Conservation (phyloP, 2,329 filamentous ascomycete genomes). For the Nemania sp. region DNA sequence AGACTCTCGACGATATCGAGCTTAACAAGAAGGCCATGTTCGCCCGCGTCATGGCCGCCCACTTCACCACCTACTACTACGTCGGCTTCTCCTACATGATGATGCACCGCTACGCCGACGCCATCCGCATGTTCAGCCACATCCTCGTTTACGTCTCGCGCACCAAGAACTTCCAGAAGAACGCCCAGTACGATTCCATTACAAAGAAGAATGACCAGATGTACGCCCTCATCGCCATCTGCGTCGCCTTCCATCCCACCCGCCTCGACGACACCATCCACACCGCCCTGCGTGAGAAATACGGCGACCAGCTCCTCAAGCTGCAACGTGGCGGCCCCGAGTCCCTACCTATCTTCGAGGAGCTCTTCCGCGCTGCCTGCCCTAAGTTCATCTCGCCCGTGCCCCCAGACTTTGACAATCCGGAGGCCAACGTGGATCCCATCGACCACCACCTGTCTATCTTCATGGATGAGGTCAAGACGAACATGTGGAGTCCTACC, state of each 20-base stretch:
- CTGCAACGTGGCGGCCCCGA: slow-evolving; percentile 96
- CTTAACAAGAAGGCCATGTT: slow-evolving; percentile 99
- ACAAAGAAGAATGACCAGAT: slow-evolving; percentile 99
- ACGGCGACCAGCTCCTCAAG: slow-evolving; percentile 95
- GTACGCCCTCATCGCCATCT: slow-evolving; percentile 98
- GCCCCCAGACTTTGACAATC: slow-evolving; percentile 96
- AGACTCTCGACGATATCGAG: slow-evolving; percentile 99
- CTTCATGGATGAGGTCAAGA: slow-evolving; percentile 99
- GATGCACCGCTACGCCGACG: slow-evolving; percentile 99
- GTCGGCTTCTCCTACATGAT: slow-evolving; percentile 99
- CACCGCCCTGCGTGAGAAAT: slow-evolving; percentile 97
- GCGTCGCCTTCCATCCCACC: slow-evolving; percentile 96
- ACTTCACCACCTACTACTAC: slow-evolving; percentile 99
- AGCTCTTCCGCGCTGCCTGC: slow-evolving; percentile 96
- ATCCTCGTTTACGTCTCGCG: slow-evolving; percentile 98
- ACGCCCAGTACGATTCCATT: slow-evolving; percentile 95
- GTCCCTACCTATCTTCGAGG: slow-evolving; percentile 93
- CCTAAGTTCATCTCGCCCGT: slow-evolving; percentile 99
- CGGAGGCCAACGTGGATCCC: slow-evolving; percentile 92
- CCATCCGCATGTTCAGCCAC: slow-evolving; percentile 99
- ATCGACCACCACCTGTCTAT: slow-evolving; percentile 95
- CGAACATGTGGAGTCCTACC: slow-evolving; percentile 96
- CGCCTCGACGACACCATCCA: slow-evolving; percentile 98
- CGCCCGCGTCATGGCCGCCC: slow-evolving; percentile 97
- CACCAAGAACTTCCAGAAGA: slow-evolving; percentile 99